phyloP scores from a whole-genome alignment of 2,329 filamentous ascomycete genomes.

The Podosphaera fusca region DNA sequence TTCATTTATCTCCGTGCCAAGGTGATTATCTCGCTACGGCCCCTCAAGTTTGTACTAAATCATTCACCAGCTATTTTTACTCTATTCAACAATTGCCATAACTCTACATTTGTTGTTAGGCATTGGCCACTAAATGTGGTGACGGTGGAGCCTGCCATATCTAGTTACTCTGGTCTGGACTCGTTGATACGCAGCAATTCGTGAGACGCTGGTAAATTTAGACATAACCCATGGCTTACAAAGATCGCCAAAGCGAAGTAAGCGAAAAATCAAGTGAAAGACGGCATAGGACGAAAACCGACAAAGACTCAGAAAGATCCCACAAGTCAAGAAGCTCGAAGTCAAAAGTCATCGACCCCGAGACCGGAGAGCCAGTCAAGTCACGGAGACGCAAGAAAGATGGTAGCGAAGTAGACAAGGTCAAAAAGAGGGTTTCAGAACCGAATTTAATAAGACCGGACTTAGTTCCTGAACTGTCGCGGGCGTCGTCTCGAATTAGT shows the following conservation, averaged over 20 bases:
- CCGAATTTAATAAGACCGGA: conserved; percentile 20
- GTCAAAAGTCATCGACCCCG: conserved; percentile 13
- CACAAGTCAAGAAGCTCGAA: conserved; percentile 15
- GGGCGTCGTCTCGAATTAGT: conserved; percentile 14
- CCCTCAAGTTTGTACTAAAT: too few relatives aligned
- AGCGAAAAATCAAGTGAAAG: conserved; percentile 13
- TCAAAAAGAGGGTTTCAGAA: conserved; percentile 9
- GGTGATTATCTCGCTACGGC: too few relatives aligned
- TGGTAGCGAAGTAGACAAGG: conserved; percentile 10
- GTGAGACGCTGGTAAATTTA: neutral
- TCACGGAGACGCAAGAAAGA: conserved; percentile 12
- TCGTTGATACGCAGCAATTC: too few relatives aligned
- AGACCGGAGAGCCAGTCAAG: conserved; percentile 14
- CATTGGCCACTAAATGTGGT: too few relatives aligned
- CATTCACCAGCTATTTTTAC: too few relatives aligned
- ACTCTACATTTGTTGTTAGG: too few relatives aligned
- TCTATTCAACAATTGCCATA: too few relatives aligned
- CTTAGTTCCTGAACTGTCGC: conserved; percentile 24
- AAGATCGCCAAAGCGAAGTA: conserved; percentile 10
- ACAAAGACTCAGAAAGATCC: conserved; percentile 14
- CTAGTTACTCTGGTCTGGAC: too few relatives aligned
- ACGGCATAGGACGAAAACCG: conserved; percentile 13
- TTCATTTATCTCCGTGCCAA: too few relatives aligned
- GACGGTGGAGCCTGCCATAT: too few relatives aligned
- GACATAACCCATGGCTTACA: conserved; percentile 10